Evolutionary conservation across 352 stramenopile species (phyloP), one percentile per base, ranked within the genome.

Genomic region (Phytophthora hibernalis): DNA sequence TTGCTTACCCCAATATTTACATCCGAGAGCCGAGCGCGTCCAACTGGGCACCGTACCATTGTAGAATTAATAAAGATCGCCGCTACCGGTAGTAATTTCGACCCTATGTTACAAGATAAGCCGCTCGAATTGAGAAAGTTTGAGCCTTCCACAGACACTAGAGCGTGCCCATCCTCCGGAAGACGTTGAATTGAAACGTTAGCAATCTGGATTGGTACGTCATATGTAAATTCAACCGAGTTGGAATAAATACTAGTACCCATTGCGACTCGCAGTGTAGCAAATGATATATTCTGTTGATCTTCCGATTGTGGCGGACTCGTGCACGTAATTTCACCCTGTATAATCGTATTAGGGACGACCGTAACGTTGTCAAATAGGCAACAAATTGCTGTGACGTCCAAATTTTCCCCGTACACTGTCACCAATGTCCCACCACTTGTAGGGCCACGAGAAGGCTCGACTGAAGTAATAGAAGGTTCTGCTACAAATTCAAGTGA

Each of bases 121-220:
- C 71, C 63, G 2, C 45, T 57, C 1, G 70, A 55, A 33, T 77
- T 60, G 6, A 72, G 26, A 16, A 88, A 85, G 38, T 83, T 76
- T 0, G 35, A 59, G 9, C 75, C 77, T 26, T 28, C 47, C 13
- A 89, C 44, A 9, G 65, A 70, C 21, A 83, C 15, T 2, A 63
- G 13, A 3, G 28, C 57, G 11, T 43, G 58, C 26, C 55, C 64
- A 20, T 63, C 21, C 33, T 83, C 67, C 0, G 61, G 42, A 28
- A 75, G 10, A 42, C 53, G 24, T 12, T 43, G 9, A 6, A 65
- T 74, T 12, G 55, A 67, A 44, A 80, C 54, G 7, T 57, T 60
- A 24, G 12, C 55, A 15, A 85, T 57, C 21, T 45, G 9, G 16
- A 79, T 57, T 0, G 28, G 44, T 7, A 54, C 11, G 20, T 83